Evolutionary conservation across 257 asterid species (phyloP), one percentile per base, ranked within the genome.

Genomic region (Ophiorrhiza pumila): DNA sequence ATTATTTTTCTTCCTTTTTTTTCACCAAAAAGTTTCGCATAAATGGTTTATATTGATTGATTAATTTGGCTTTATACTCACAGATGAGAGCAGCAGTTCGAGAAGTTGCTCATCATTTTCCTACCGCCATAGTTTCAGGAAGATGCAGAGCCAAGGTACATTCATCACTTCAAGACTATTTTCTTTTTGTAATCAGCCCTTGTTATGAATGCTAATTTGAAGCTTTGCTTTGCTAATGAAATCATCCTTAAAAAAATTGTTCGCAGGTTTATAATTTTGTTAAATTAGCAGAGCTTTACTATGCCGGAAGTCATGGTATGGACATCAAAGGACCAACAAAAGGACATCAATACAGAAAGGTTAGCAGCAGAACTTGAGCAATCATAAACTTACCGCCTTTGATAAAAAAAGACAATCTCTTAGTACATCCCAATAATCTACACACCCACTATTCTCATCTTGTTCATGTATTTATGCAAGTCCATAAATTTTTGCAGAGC

Each of bases 271-370:
- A 71, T 50, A 77, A 76, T 63, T 93, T 93, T 59, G 96, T 93
- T 5, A 78, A 77, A 67, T 77, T 93, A 84, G 68, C 96, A 5
- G 95, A 93, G 73, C 92, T 93, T 6, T 93, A 89, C 76, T 93
- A 93, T 52, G 98, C 98, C 62, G 98, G 98, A 27, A 93, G 98
- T 57, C 98, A 93, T 78, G 98, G 98, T 37, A 91, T 93, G 98
- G 98, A 93, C 88, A 93, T 93, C 60, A 83, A 84, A 77, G 97
- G 96, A 77, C 98, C 98, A 74, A 62, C 88, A 2, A 83, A 85
- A 76, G 91, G 91, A 67, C 82, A 72, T 3, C 71, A 73, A 56
- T 68, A 68, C 63, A 73, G 52, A 84, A 88, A 85, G 72, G 97
- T 89, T 47, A 85, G 85, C 77, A 59, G n/a, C n/a, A n/a, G n/a